Conservation (phyloP, 1,139 yeast species). For the Lodderomyces margitis region DNA sequence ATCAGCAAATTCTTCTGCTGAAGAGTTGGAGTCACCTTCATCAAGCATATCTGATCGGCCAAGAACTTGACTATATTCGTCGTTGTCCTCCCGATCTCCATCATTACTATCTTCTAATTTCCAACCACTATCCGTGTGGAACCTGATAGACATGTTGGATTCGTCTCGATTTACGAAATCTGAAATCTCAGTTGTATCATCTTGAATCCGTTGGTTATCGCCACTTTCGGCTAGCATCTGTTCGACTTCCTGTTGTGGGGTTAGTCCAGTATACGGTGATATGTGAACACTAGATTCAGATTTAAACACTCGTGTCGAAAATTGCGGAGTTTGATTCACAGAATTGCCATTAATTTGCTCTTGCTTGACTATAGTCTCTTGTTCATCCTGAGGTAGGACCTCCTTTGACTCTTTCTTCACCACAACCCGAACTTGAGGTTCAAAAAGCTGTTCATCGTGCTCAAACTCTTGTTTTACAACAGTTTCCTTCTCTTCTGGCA, state of each 20-base stretch:
- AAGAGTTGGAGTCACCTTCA: constrained; percentile 8
- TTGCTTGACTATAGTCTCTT: neutral
- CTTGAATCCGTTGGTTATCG: constrained; percentile 3
- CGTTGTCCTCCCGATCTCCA: constrained; percentile 45
- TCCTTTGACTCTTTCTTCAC: constrained; percentile 3
- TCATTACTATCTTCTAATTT: constrained; percentile 43
- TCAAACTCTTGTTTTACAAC: neutral
- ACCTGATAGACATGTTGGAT: constrained; percentile 30
- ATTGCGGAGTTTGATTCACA: neutral
- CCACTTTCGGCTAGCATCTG: constrained; percentile 1
- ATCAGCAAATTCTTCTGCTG: constrained; percentile 18
- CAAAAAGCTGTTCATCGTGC: neutral
- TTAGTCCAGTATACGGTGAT: constrained; percentile 11
- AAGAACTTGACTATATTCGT: constrained; percentile 18
- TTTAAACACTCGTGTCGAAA: neutral
- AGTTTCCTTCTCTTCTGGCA: neutral
- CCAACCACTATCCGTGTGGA: constrained; percentile 41
- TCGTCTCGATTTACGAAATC: constrained; percentile 18
- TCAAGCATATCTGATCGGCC: constrained; percentile 11
- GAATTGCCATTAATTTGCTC: too few relatives aligned
- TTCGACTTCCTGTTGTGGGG: constrained; percentile 15
- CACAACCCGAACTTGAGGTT: constrained; percentile 2
- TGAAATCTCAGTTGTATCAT: constrained; percentile 5
- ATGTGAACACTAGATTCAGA: constrained; percentile 8
- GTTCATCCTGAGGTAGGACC: neutral